phyloP scores from a whole-genome alignment of 805 yeast species.

The Komagataella pseudopastoris region DNA sequence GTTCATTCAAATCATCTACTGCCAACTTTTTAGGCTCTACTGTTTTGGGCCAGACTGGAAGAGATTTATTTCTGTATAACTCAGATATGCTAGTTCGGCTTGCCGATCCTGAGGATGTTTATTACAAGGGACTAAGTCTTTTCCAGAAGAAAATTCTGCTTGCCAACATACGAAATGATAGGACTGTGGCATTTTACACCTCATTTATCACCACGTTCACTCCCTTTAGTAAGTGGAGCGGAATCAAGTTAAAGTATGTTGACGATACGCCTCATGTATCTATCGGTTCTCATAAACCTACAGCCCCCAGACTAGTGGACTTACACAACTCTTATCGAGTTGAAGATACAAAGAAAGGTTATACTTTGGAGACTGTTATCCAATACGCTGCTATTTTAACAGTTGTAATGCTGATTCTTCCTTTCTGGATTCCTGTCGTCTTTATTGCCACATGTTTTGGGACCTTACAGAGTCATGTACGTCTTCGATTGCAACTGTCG shows the following conservation, averaged over 20 bases:
- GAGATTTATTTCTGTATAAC: slow-evolving; percentile 52
- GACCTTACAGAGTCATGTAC: slow-evolving; percentile 1
- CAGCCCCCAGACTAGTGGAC: slow-evolving; percentile 40
- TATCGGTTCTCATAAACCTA: slow-evolving; percentile 21
- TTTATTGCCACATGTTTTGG: slow-evolving; percentile 15
- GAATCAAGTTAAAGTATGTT: slow-evolving; percentile 31
- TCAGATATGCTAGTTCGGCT: slow-evolving; percentile 32
- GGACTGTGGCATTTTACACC: slow-evolving; percentile 82
- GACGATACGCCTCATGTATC: slow-evolving; percentile 26
- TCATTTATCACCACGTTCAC: slow-evolving; percentile 60
- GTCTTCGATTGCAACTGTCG: not conserved
- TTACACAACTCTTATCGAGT: slow-evolving; percentile 18
- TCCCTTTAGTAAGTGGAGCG: slow-evolving; percentile 54
- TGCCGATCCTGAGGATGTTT: slow-evolving; percentile 38
- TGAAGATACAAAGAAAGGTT: slow-evolving; percentile 2
- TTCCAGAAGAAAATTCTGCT: slow-evolving; percentile 48
- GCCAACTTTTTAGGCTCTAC: slow-evolving; percentile 41
- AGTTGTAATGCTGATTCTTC: slow-evolving; percentile 16
- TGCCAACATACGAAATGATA: slow-evolving; percentile 71
- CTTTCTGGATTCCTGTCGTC: slow-evolving; percentile 38
- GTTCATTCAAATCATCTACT: slow-evolving; percentile 15
- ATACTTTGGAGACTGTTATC: slow-evolving; percentile 3
- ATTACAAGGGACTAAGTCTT: slow-evolving; percentile 34
- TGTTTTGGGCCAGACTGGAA: slow-evolving; percentile 55
- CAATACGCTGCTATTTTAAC: slow-evolving; percentile 12